phyloP scores from a whole-genome alignment of 1,284 basidiomycete genomes.

The Baeospora myosura region DNA sequence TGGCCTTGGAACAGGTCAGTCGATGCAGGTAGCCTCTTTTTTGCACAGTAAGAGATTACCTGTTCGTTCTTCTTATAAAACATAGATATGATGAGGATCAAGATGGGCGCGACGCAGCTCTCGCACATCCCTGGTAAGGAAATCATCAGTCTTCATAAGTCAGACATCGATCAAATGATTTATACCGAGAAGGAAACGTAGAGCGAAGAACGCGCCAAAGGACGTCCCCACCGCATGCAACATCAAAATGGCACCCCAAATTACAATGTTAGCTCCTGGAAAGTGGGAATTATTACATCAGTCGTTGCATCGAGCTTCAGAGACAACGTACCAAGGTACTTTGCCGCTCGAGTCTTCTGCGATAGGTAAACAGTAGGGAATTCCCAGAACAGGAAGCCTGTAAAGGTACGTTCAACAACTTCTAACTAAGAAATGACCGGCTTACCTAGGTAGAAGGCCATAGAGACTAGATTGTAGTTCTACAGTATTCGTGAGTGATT shows the following conservation, averaged over 20 bases:
- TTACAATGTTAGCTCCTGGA: constrained; percentile 48
- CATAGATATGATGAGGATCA: constrained; percentile 60
- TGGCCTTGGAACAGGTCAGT: constrained; percentile 31
- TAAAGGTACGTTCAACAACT: constrained; percentile 4
- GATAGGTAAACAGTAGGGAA: constrained; percentile 63
- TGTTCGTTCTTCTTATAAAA: constrained; percentile 69
- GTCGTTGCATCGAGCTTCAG: background rate
- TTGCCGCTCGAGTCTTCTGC: constrained; percentile 51
- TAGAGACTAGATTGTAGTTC: constrained; percentile 60
- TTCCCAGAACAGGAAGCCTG: constrained; percentile 57
- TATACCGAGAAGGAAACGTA: constrained; percentile 53
- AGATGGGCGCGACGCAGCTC: constrained; percentile 53
- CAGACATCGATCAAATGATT: constrained; percentile 12
- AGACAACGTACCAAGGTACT: constrained; percentile 45
- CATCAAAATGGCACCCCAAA: constrained; percentile 60
- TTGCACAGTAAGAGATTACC: constrained; percentile 21
- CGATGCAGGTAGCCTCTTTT: background rate
- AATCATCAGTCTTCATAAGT: background rate
- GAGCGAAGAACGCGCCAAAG: constrained; percentile 55
- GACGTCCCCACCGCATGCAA: constrained; percentile 48
- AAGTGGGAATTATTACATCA: background rate
- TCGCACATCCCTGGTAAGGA: constrained; percentile 51
- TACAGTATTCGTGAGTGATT: constrained; percentile 18
- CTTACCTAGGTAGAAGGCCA: constrained; percentile 56
- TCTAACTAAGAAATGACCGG: background rate